Conservation (phyloP, 148 eudicot genomes). For the Dysphania ambrosioides region DNA sequence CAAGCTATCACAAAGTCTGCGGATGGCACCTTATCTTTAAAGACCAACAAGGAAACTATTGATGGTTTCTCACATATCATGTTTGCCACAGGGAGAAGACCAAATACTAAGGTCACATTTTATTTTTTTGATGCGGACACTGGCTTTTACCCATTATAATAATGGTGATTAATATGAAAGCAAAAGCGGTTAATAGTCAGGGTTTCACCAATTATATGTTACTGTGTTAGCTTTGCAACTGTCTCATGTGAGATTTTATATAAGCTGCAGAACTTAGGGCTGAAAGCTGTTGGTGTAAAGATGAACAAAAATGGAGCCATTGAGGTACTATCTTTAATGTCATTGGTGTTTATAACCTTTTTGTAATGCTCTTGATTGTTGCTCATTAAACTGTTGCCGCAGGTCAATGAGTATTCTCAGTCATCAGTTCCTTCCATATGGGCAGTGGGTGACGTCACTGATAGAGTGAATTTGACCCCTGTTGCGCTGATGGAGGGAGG, state of each 20-base stretch:
- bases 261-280: constrained; percentile 72
- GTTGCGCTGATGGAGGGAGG: constrained; percentile 99
- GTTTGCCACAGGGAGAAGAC: constrained; percentile 97
- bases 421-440: constrained; percentile 95
- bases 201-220: background rate
- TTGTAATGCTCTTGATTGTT: constrained; percentile 5
- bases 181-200: background rate
- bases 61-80: constrained; percentile 89
- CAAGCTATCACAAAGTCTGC: constrained; percentile 71
- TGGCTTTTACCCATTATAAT: background rate
- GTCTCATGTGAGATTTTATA: constrained; percentile 1
- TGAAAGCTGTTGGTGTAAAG: constrained; percentile 81
- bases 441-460: constrained; percentile 99
- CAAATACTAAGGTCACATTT: constrained; percentile 75
- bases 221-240: background rate
- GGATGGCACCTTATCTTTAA: constrained; percentile 79
- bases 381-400: constrained; percentile 26
- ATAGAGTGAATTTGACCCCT: constrained; percentile 88
- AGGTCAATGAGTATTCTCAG: constrained; percentile 89
- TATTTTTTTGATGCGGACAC: background rate
- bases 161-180: background rate
- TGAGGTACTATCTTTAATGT: constrained; percentile 45
- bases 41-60: constrained; percentile 75
- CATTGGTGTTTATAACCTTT: background rate
- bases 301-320: constrained; percentile 77